Conservation (phyloP, 352 stramenopile genomes). For the Pythium sp. region DNA sequence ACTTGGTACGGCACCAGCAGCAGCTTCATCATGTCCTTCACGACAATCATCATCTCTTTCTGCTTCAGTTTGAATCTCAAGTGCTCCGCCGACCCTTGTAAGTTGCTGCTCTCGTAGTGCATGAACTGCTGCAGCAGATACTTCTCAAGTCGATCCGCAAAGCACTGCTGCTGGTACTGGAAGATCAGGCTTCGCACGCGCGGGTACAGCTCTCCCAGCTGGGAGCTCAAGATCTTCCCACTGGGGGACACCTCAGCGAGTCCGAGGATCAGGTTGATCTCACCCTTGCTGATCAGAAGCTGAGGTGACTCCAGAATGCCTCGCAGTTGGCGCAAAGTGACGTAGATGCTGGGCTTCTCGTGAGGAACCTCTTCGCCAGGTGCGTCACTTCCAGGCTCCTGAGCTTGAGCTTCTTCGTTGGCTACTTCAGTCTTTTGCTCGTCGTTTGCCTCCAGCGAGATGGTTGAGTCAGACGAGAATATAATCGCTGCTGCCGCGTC, state of each 20-base stretch:
- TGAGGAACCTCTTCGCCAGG: slow-evolving; percentile 8
- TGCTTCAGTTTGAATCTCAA: slow-evolving; percentile 45
- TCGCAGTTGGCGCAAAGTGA: slow-evolving; percentile 46
- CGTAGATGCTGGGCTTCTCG: slow-evolving; percentile 22
- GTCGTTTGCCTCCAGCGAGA: neutral
- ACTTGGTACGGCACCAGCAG: slow-evolving; percentile 51
- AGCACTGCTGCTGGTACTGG: slow-evolving; percentile 48
- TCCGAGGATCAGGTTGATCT: slow-evolving; percentile 54
- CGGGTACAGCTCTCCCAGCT: slow-evolving; percentile 37
- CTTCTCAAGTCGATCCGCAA: slow-evolving; percentile 30
- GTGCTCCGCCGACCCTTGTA: slow-evolving; percentile 46
- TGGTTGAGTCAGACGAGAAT: slow-evolving; percentile 6
- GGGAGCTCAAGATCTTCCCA: slow-evolving; percentile 30
- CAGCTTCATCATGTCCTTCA: slow-evolving; percentile 53
- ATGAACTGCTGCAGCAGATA: slow-evolving; percentile 57
- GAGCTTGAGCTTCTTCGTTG: slow-evolving; percentile 7
- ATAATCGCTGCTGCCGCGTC: slow-evolving; percentile 15
- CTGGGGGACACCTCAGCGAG: slow-evolving; percentile 29
- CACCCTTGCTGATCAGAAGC: slow-evolving; percentile 48
- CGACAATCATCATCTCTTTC: slow-evolving; percentile 38
- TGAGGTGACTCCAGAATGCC: slow-evolving; percentile 45
- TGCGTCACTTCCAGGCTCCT: neutral
- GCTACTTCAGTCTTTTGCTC: slow-evolving; percentile 15
- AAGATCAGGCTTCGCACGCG: slow-evolving; percentile 57
- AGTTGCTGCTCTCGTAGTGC: slow-evolving; percentile 41